These are phyloP conservation scores for Zarea fungicola DNA, from an alignment of 2,329 filamentous ascomycete species.

Conservation along the genomic window DNA sequence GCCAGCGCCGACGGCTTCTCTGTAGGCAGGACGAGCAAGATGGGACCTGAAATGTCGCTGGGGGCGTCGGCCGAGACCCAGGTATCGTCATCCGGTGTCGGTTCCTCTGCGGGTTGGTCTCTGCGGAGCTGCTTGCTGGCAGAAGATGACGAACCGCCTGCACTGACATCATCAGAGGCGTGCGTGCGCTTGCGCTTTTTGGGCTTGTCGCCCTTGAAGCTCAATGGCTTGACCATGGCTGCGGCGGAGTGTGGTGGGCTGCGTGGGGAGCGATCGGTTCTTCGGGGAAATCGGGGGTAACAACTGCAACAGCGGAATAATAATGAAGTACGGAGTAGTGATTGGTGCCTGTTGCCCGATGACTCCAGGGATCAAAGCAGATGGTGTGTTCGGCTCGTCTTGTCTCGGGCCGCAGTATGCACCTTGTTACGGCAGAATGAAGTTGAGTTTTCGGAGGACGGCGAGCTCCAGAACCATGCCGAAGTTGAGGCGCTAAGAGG, in stretches of 20 bases:
- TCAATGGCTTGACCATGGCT: constrained; percentile 79
- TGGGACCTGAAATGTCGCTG: constrained; percentile 72
- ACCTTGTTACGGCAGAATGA: constrained; percentile 7
- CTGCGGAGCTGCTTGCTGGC: constrained; percentile 19
- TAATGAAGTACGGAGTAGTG: too few relatives aligned
- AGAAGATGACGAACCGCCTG: constrained; percentile 32
- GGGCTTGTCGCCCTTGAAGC: constrained; percentile 98
- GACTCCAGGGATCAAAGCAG: too few relatives aligned
- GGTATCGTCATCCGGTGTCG: constrained; percentile 62
- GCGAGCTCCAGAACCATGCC: constrained; percentile 26
- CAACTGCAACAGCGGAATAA: too few relatives aligned
- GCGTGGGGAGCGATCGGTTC: not conserved
- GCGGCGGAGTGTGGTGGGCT: not conserved
- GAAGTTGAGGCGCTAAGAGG: not conserved
- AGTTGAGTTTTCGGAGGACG: constrained; percentile 22
- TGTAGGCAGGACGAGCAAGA: constrained; percentile 77
- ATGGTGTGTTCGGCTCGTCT: not conserved
- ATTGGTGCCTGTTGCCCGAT: too few relatives aligned
- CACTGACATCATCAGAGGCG: constrained; percentile 41
- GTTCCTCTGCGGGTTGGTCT: constrained; percentile 22
- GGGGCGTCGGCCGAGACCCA: constrained; percentile 82
- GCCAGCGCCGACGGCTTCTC: constrained; percentile 69
- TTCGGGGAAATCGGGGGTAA: too few relatives aligned
- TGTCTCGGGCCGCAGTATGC: not conserved
- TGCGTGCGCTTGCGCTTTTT: constrained; percentile 83